Evolutionary conservation across 2,329 filamentous ascomycete genomes (phyloP).

Genomic region (Curvularia hawaiiensis): DNA sequence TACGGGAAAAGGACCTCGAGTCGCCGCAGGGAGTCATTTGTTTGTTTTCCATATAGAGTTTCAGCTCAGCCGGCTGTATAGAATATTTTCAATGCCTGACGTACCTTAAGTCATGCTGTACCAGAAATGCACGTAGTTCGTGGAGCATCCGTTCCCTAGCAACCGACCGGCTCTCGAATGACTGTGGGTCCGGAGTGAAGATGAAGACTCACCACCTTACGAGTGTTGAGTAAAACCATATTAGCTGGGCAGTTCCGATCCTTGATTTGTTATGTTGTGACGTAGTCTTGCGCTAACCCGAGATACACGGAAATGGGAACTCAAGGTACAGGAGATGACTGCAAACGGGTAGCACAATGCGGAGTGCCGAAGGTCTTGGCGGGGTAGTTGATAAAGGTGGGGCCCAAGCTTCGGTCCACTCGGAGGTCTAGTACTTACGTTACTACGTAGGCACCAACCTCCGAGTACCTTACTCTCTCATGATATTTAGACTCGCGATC

Average conservation of each 20-base stretch:
- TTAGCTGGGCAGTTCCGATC: no score
- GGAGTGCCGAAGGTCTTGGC: conserved; percentile 1
- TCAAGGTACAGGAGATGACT: neutral
- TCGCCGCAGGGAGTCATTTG: no score
- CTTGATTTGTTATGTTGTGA: no score
- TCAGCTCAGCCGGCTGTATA: no score
- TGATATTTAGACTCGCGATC: conserved; percentile 1
- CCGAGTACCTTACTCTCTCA: neutral
- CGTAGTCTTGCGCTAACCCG: neutral
- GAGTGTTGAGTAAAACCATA: no score
- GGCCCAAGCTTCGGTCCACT: conserved; percentile 13
- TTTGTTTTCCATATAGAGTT: no score
- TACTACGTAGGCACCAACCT: neutral
- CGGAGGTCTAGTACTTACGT: neutral
- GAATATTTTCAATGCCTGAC: no score
- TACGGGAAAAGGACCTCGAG: no score
- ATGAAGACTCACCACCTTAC: neutral
- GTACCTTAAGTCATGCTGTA: no score
- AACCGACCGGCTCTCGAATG: neutral
- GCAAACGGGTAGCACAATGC: neutral
- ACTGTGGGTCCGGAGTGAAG: neutral
- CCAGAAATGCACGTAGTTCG: no score
- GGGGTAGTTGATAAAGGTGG: conserved; percentile 1
- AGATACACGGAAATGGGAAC: neutral
- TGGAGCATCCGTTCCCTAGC: no score